Evolutionary conservation across 306 rosid species (phyloP).

Genomic region (Abrus precatorius): DNA sequence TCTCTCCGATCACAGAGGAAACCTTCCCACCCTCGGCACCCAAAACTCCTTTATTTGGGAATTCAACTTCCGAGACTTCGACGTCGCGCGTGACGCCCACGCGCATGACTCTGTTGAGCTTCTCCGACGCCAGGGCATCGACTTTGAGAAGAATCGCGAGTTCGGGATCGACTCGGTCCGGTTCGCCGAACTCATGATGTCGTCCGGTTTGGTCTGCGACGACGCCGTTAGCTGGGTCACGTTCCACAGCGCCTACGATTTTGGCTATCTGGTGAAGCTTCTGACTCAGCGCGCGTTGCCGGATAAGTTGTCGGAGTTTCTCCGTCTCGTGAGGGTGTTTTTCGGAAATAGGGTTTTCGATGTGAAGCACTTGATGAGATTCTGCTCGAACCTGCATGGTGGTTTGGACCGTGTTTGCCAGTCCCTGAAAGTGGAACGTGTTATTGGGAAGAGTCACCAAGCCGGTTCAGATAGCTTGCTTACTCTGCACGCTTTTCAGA

Average conservation of each 20-base stretch:
- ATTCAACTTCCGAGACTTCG: slow-evolving; percentile 45
- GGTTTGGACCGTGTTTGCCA: slow-evolving; percentile 45
- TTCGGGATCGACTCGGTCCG: slow-evolving; percentile 35
- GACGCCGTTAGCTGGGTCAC: slow-evolving; percentile 44
- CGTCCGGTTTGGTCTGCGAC: slow-evolving; percentile 43
- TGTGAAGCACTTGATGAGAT: slow-evolving; percentile 45
- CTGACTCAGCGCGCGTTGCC: slow-evolving; percentile 33
- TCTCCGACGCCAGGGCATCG: slow-evolving; percentile 39
- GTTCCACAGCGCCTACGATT: slow-evolving; percentile 44
- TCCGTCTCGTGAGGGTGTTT: slow-evolving; percentile 17
- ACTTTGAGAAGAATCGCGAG: slow-evolving; percentile 46
- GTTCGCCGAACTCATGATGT: slow-evolving; percentile 50
- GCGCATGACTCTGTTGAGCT: slow-evolving; percentile 41
- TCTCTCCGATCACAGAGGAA: slow-evolving; percentile 35
- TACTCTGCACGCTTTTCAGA: slow-evolving; percentile 44
- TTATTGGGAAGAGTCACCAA: slow-evolving; percentile 44
- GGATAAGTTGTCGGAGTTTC: slow-evolving; percentile 30
- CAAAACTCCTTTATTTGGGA: slow-evolving; percentile 37
- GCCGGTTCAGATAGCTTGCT: slow-evolving; percentile 48
- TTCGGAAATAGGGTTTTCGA: slow-evolving; percentile 42
- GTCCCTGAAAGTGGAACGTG: slow-evolving; percentile 42
- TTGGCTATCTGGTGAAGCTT: slow-evolving; percentile 41
- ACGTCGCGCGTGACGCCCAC: slow-evolving; percentile 24
- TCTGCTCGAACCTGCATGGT: slow-evolving; percentile 36
- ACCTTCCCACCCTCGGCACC: slow-evolving; percentile 40